These are phyloP conservation scores for Physcomitrellopsis africana DNA, from an alignment of 225 moss, liverwort and hornwort genomes.

Conservation along the genomic window DNA sequence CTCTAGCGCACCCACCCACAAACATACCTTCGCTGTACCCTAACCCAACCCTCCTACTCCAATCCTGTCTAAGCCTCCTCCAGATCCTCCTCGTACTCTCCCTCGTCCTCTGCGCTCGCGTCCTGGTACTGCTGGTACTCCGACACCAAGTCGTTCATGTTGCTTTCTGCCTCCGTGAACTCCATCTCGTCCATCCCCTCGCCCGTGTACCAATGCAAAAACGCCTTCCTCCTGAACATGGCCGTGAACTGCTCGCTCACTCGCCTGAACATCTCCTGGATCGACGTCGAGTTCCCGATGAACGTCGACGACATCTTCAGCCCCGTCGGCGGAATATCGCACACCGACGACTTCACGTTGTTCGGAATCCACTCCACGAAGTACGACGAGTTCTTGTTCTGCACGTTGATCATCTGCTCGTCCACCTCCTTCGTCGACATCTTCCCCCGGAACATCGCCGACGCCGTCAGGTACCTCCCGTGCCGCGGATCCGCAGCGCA, in stretches of 20 bases:
- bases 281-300: slow-evolving; percentile 58
- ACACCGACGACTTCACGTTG: slow-evolving; percentile 60
- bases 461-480: slow-evolving; percentile 55
- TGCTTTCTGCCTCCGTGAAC: slow-evolving; percentile 62
- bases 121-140: slow-evolving; percentile 68
- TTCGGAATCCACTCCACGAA: slow-evolving; percentile 68
- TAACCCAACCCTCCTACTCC: too few relatives aligned
- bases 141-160: slow-evolving; percentile 61
- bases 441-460: slow-evolving; percentile 62
- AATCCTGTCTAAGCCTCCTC: slow-evolving; percentile 40
- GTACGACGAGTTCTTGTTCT: slow-evolving; percentile 65
- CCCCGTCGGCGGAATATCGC: slow-evolving; percentile 57
- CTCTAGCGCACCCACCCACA: too few relatives aligned
- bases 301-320: slow-evolving; percentile 67
- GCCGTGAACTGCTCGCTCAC: slow-evolving; percentile 64
- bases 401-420: slow-evolving; percentile 67
- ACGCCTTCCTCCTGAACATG: slow-evolving; percentile 60
- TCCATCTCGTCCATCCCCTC: slow-evolving; percentile 75
- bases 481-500: slow-evolving; percentile 59
- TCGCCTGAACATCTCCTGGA: slow-evolving; percentile 63
- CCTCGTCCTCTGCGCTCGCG: slow-evolving; percentile 54
- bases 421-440: slow-evolving; percentile 68
- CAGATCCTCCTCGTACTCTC: slow-evolving; percentile 56
- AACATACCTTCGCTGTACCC: too few relatives aligned
- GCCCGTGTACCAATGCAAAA: slow-evolving; percentile 62